Base-by-base conservation (phyloP, 1,284 basidiomycete genomes). In the Naganishia cerealis region DNA sequence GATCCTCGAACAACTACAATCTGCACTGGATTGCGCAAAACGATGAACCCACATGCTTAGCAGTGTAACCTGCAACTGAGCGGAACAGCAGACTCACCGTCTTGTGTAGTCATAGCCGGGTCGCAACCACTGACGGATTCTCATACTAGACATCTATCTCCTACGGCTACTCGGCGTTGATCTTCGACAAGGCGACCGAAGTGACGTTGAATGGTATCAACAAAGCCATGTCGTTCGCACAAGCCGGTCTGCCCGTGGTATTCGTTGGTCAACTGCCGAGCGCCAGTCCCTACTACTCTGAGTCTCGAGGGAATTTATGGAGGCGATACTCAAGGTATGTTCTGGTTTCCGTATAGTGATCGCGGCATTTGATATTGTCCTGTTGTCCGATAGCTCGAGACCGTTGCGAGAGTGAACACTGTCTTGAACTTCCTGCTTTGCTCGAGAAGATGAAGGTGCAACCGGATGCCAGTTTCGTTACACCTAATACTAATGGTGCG, bases 81-180 rank as follows among this genome's bases (percentile, higher is more conserved):
- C 53, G 36, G 53, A 29, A 33, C 53, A 55, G 26, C 26, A 29
- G 33, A 54, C 10, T n/a, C 50, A 29, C 26, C 26, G 46, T 21
- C 46, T 2, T 21, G 16, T 1, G 12, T n/a, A 12, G 16, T 21
- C 3, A 8, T 4, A 16, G 16, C 12, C 18, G 8, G 16, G 18
- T n/a, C n/a, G 12, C 46, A 21, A 48, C 24, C 46, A 6, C 46
- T 48, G 46, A 48, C 12, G 12, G 10, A 12, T 48, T 4, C 12
- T 48, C n/a, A 21, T 48, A 21, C 46, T 48, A 48, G 46, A 2
- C 46, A 48, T 48, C n/a, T 48, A 48, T 48, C 46, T n/a, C 46
- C 46, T 2, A 21, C 12, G 46, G 46, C 13, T 48, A 48, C 46
- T 48, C 46, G 46, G 46, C 46, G 24, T 48, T 48, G 46, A 48